These are phyloP conservation scores for Tricholoma hemisulphureum DNA, from an alignment of 768 basidiomycete genomes.

Conservation along the genomic window DNA sequence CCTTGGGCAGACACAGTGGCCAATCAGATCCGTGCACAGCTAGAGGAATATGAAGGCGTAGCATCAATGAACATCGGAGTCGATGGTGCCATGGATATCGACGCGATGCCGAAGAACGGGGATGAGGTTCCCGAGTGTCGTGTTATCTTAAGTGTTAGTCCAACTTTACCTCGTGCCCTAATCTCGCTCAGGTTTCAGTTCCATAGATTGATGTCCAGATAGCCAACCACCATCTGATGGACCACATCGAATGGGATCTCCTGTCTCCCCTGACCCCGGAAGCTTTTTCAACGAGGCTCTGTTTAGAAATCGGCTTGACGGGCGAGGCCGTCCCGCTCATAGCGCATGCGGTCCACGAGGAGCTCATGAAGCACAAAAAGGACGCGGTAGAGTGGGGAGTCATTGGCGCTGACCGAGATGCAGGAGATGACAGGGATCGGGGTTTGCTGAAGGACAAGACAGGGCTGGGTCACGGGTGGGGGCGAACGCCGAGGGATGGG, in stretches of 20 bases:
- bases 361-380: constrained; percentile 91
- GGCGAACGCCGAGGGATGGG: constrained; percentile 73
- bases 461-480: constrained; percentile 74
- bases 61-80: constrained; percentile 73
- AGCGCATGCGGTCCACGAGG: constrained; percentile 92
- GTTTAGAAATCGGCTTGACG: constrained; percentile 80
- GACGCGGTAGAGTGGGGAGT: constrained; percentile 95
- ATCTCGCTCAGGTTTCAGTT: neutral
- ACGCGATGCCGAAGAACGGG: constrained; percentile 38
- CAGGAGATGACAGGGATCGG: constrained; percentile 47
- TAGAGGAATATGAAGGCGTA: constrained; percentile 86
- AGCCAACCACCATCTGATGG: constrained; percentile 83
- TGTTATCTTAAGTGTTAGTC: constrained; percentile 73
- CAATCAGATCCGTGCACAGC: constrained; percentile 83
- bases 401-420: constrained; percentile 52
- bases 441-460: constrained; percentile 77
- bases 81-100: constrained; percentile 51
- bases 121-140: constrained; percentile 76
- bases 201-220: constrained; percentile 96
- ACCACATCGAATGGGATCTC: constrained; percentile 99
- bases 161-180: neutral
- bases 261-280: constrained; percentile 89
- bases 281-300: constrained; percentile 75
- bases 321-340: constrained; percentile 89
- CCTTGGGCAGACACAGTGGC: constrained; percentile 79